Percentiles rank a stretch among this genome's conserved stretches.
Evolutionary conservation across 2,329 filamentous ascomycete species (phyloP).

Genomic region (Alternaria infectoria): DNA sequence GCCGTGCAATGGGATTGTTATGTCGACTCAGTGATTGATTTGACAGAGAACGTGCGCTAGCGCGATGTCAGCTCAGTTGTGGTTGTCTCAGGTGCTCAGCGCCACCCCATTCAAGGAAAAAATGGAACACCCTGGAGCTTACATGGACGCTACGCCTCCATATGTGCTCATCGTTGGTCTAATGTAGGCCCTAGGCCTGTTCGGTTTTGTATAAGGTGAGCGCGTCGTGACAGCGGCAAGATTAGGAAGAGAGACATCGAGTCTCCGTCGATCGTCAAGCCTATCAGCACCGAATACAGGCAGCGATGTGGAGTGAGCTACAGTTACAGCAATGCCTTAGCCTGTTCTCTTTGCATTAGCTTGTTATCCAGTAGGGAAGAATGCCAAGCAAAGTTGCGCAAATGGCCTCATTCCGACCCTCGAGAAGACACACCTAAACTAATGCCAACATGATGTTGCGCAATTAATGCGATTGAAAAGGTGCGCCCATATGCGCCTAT

Average conservation of each 20-base stretch:
- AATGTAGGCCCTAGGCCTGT: too few relatives aligned
- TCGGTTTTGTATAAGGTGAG: too few relatives aligned
- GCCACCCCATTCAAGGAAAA: too few relatives aligned
- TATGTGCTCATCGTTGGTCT: too few relatives aligned
- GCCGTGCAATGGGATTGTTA: neutral
- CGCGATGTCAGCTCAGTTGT: neutral
- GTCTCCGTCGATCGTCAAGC: neutral
- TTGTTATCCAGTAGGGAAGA: neutral
- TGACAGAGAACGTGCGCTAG: neutral
- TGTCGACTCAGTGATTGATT: neutral
- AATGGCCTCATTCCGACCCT: neutral
- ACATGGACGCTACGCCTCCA: too few relatives aligned
- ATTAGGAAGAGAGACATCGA: neutral
- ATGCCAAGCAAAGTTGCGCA: conserved; percentile 6
- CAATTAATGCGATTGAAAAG: neutral
- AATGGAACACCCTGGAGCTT: too few relatives aligned
- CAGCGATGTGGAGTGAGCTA: neutral
- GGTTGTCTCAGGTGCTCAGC: neutral
- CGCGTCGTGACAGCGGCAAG: neutral
- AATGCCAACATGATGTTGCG: neutral
- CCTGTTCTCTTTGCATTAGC: neutral
- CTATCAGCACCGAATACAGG: neutral
- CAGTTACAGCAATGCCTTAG: neutral
- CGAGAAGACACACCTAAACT: neutral
- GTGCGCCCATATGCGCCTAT: conserved; percentile 4